Conservation (phyloP, 2,329 filamentous ascomycete genomes). For the Stachybotrys elegans region DNA sequence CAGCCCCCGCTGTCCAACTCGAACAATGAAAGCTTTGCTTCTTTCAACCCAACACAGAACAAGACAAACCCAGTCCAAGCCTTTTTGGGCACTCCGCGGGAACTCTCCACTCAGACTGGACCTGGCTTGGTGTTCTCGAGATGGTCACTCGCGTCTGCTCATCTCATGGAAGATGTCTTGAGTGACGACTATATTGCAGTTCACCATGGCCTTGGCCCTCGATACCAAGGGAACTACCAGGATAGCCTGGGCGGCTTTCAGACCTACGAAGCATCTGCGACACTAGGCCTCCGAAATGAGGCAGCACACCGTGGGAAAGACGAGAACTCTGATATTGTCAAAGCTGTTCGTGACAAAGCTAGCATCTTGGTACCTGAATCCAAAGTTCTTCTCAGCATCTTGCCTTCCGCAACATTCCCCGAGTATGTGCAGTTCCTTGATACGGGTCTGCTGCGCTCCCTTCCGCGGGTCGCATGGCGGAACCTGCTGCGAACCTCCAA, state of each 20-base stretch:
- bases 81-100: constrained; percentile 87
- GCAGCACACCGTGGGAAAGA: constrained; percentile 84
- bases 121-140: constrained; percentile 68
- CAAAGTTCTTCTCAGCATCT: constrained; percentile 76
- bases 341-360: constrained; percentile 80
- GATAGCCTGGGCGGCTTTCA: constrained; percentile 94
- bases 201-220: constrained; percentile 80
- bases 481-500: constrained; percentile 40
- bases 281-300: constrained; percentile 86
- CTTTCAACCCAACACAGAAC: constrained; percentile 53
- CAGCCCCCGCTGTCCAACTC: constrained; percentile 60
- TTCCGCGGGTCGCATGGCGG: constrained; percentile 69
- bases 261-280: constrained; percentile 90
- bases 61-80: constrained; percentile 74
- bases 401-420: constrained; percentile 73
- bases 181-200: constrained; percentile 92
- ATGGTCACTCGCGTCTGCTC: constrained; percentile 86
- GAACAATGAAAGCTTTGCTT: constrained; percentile 64
- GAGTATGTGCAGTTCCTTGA: constrained; percentile 77
- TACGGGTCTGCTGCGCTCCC: constrained; percentile 66
- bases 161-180: constrained; percentile 80
- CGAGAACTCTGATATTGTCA: constrained; percentile 85
- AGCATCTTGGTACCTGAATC: constrained; percentile 76
- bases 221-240: constrained; percentile 94
- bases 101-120: constrained; percentile 73